phyloP scores from a whole-genome alignment of 495 filamentous ascomycete species.

The Aspergillus panamensis region DNA sequence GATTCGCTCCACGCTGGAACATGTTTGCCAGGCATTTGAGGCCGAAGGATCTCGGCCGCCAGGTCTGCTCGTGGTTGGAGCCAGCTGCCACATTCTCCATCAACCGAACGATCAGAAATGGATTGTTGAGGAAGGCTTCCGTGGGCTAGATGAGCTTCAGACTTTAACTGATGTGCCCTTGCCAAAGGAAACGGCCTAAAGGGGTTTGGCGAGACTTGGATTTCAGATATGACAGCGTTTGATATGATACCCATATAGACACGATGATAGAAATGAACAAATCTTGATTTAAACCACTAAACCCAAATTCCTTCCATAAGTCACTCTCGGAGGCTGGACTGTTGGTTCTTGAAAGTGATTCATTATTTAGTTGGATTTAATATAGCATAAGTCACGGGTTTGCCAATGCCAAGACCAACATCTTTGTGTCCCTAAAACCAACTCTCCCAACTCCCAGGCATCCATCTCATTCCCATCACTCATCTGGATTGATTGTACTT shows the following conservation, averaged over 20 bases:
- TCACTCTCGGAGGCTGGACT: background rate
- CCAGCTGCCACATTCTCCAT: conserved; percentile 74
- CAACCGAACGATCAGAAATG: conserved; percentile 56
- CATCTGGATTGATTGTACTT: background rate
- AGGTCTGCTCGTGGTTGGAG: conserved; percentile 83
- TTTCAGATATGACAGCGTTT: conserved; percentile 3
- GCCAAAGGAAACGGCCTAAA: conserved; percentile 9
- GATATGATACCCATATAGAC: conserved; percentile 22
- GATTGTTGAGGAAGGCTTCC: conserved; percentile 88
- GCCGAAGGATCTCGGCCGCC: conserved; percentile 87
- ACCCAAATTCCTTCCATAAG: conserved; percentile 13
- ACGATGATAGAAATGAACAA: conserved; percentile 17
- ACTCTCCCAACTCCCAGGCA: background rate
- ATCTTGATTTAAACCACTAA: background rate
- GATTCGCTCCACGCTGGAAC: conserved; percentile 76
- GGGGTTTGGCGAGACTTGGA: background rate
- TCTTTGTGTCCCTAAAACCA: background rate
- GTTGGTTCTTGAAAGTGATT: background rate
- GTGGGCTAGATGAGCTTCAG: conserved; percentile 51
- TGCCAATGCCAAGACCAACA: conserved; percentile 8
- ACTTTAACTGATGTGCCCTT: conserved; percentile 5
- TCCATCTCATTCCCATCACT: conserved; percentile 1
- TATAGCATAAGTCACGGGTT: conserved; percentile 11
- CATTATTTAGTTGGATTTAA: background rate
- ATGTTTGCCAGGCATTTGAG: conserved; percentile 79